Evolutionary conservation across 306 rosid species (phyloP), one percentile per base, ranked within the genome.

Genomic region (Bauhinia variegata): DNA sequence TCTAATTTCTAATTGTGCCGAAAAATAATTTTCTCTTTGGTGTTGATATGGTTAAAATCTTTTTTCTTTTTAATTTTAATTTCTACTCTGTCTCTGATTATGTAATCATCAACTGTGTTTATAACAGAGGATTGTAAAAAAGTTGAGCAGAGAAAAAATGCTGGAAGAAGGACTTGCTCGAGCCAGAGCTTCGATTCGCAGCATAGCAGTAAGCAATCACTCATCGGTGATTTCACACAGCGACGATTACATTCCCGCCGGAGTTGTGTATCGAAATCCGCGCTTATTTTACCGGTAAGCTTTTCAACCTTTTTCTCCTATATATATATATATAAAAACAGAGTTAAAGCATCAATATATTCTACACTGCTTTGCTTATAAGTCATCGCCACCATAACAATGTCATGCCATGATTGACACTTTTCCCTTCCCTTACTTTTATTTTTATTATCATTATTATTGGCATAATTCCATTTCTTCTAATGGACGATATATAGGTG

Each of bases 241-340:
- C 54, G 15, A 32, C 52, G 34, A 17, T 32, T 54, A 63, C 70
- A 47, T 74, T 59, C 30, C 74, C 19, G 36, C 52, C 34, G 77
- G 70, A 58, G 34, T 44, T 61, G 67, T 74, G 44, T 79, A 79
- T 59, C 80, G 38, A 14, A 70, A 70, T 74, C 70, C 71, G 77
- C 77, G 77, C 77, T 59, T 79, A 47, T 74, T 79, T 69, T 56
- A 74, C 72, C 74, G 31, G 84, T 79, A 79, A 59, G 46, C 53
- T 39, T 12, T 62, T 32, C 23, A 15, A 6, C 37, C 5, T 16
- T 33, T 47, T n/a, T 28, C n/a, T 46, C 14, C 6, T 37, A 31
- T 19, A 36, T 2, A 5, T 36, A n/a, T n/a, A n/a, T n/a, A 8
- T 0, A 36, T 4, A n/a, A 42, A 44, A n/a, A 34, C 5, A 14